These are phyloP conservation scores for Aspergillus uvarum DNA, from an alignment of 2,329 filamentous ascomycete genomes.

Conservation along the genomic window DNA sequence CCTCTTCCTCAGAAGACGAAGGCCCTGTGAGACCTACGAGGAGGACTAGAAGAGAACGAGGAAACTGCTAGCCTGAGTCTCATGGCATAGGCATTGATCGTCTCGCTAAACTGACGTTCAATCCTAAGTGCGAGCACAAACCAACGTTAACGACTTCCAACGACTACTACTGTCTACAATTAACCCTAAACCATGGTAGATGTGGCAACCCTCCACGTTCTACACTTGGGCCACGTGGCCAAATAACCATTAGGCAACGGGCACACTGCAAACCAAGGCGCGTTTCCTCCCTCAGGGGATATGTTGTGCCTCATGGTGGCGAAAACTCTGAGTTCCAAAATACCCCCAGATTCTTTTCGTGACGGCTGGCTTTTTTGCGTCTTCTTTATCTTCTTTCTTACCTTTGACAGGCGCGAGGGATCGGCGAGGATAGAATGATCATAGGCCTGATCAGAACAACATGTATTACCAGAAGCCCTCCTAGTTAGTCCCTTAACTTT, in stretches of 20 bases:
- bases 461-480: neutral
- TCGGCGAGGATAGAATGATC: neutral
- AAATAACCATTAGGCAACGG: too few relatives aligned
- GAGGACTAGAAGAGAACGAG: constrained; percentile 20
- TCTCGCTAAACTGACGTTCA: neutral
- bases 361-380: neutral
- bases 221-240: too few relatives aligned
- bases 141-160: neutral
- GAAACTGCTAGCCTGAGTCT: constrained; percentile 10
- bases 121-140: neutral
- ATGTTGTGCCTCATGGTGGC: neutral
- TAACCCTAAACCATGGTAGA: neutral
- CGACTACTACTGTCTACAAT: neutral
- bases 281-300: neutral
- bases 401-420: neutral
- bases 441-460: neutral
- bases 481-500: neutral
- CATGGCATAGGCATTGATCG: neutral
- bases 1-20: constrained; percentile 32
- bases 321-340: neutral
- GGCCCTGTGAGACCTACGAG: constrained; percentile 25
- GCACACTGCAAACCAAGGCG: neutral
- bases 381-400: neutral
- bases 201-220: neutral
- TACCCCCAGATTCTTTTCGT: neutral